Base-by-base conservation (phyloP, 2,329 filamentous ascomycete genomes). In the Ascocoryne sarcoides region DNA sequence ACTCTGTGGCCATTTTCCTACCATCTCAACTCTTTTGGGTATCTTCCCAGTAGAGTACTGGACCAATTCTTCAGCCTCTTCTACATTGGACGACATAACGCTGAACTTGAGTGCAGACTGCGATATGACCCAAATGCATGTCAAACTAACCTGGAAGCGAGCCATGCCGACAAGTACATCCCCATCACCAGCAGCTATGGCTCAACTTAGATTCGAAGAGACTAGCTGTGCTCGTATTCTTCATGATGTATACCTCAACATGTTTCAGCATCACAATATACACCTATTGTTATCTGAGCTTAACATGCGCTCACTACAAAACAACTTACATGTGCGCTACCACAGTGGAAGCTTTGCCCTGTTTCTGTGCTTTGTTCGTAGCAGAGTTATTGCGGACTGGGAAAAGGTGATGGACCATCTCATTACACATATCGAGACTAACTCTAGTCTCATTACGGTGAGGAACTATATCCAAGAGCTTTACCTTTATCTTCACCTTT, bases 31-130 rank as follows among this genome's bases (percentile, higher is more conserved):
- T 5, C 40, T 48, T 5, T 18, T 46, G 4, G 40, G 43, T 10
- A 18, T 45, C 15, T 29, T 41, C 20, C 42, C 42, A 2, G 18
- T 41, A 5, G 42, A 45, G 30, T 45, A 45, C 31, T 45, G 31
- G 21, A 36, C 42, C 4, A 41, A 41, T 38, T 19, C 38, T 12
- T 20, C 38, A 4, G 29, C 38, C 4, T 12, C 31, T 2, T 41
- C 42, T 10, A 28, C 20, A 3, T 16, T 28, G 17, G 37, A 40
- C 12, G 42, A 45, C 3, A n/a, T 8, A 9, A n/a, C 40, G n/a
- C n/a, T 37, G 10, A 32, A 36, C 26, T 3, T 29, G 14, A 19
- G 4, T 19, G 28, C 18, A 7, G 16, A 14, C 10, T 10, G 2
- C n/a, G 2, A 14, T 5, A 37, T 7, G 28, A 37, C 21, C 2